Evolutionary conservation across 164 flowering plant genomes (phyloP), one percentile per base, ranked within the genome.

Genomic region (Malania oleifera): DNA sequence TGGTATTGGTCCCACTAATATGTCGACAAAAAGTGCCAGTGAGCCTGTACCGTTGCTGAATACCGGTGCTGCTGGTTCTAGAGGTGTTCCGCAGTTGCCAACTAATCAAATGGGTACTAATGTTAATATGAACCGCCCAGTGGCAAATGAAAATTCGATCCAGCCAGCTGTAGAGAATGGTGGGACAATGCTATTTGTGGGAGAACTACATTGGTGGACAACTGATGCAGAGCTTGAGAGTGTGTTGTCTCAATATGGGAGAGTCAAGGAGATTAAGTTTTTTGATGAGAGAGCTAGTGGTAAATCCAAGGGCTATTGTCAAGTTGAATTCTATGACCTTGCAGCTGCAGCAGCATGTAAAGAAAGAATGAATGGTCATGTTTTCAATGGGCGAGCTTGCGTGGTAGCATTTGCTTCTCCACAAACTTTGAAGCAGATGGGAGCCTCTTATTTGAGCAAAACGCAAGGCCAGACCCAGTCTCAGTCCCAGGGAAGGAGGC

Each of bases 131-230:
- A 73, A 62, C 50, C 74, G 70, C 20, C 54, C 72, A 13, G 46
- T 62, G 35, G 70, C 51, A 23, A 74, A 60, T 65, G 88, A 77
- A 34, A 77, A 62, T 58, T 39, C 45, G 14, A 68, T 28, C 41
- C 71, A 77, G 27, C 77, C 77, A 12, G 52, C 69, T 22, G 60
- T 67, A 11, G 86, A 78, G 38, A 80, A 71, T 74, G 84, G 91
- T 35, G 54, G 75, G 6, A 71, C 83, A 48, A 85, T 73, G 79
- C 72, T 85, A 27, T 85, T 77, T 75, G 87, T 85, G 34, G 87
- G 91, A 48, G 87, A 85, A 47, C 49, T 85, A 23, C 87, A 80
- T 55, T 85, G 91, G 91, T 85, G 91, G 91, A 85, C 91, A 28
- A 85, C 91, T 29, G 91, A 85, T 75, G 79, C 87, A 17, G 91